Percentiles rank a stretch among this genome's conserved stretches.
phyloP scores from a whole-genome alignment of 352 stramenopile genomes.

The Thraustochytrium sp. region DNA sequence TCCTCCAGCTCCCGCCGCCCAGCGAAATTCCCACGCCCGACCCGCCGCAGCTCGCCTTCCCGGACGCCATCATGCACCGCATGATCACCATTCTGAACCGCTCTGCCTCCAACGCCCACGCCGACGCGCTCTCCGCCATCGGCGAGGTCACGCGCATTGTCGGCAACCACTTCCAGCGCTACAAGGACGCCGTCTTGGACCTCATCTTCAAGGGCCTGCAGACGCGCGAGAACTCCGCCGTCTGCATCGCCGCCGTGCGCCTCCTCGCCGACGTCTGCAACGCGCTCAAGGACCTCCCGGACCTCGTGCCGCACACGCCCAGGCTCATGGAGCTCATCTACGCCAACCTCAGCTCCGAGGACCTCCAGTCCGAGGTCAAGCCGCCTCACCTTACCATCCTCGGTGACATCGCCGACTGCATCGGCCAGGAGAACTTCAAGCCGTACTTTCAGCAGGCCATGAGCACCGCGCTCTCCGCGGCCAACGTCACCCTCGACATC shows the following conservation, averaged over 20 bases:
- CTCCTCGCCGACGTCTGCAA: conserved; percentile 1
- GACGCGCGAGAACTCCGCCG: background rate
- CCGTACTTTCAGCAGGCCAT: background rate
- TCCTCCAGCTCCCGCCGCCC: background rate
- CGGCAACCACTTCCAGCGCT: background rate
- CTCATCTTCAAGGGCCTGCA: background rate
- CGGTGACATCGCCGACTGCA: background rate
- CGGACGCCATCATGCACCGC: background rate
- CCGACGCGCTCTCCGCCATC: background rate
- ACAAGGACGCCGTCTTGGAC: background rate
- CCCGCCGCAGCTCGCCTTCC: background rate
- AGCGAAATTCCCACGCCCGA: background rate
- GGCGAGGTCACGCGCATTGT: conserved; percentile 27
- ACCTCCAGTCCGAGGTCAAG: conserved; percentile 19
- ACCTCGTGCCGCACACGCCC: background rate
- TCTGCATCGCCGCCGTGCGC: conserved; percentile 19
- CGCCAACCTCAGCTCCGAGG: conserved; percentile 17
- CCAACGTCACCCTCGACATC: background rate
- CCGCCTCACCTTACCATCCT: background rate
- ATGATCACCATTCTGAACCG: conserved; percentile 18
- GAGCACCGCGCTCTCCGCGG: background rate
- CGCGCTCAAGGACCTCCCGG: background rate
- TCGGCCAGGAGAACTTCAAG: background rate
- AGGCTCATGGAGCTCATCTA: background rate
- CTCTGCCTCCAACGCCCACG: background rate